Evolutionary conservation across 306 rosid species (phyloP), one percentile per base, ranked within the genome.

Genomic region (Gynostemma pentaphyllum): DNA sequence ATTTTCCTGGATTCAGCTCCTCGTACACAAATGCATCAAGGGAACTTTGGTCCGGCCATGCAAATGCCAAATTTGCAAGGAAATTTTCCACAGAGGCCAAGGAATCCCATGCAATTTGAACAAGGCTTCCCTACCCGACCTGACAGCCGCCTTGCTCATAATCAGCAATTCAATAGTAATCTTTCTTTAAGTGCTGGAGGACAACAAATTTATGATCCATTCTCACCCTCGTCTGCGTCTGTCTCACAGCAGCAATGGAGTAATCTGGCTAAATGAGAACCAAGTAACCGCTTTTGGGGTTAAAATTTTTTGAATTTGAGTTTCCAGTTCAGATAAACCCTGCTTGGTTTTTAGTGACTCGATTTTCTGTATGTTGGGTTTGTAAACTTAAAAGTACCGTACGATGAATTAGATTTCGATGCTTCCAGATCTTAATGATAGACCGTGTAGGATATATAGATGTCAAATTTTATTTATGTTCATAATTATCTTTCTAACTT

Each of bases 201-300:
- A 68, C 95, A 66, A 53, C 86, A 84, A 78, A 76, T 88, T 66
- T 92, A 92, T 67, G 99, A 92, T 80, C 99, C 95, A n/a, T 92
- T 92, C 76, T 79, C 95, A 6, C 96, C 95, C 24, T 81, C 94
- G 24, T 84, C 96, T n/a, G 64, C 78, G 40, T 59, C 61, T 18
- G 19, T 47, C 12, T 75, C 76, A 63, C 83, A 19, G 73, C 76
- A 56, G 54, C 80, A 37, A 59, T 80, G 70, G 69, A 80, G 68
- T 57, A 71, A 82, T 72, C 79, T 73, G 6, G 63, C 76, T 11
- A 55, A 73, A 53, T 68, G 64, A 67, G 12, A 13, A 42, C 50
- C 42, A 23, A 3, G 14, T 0, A 57, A 34, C 14, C 10, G 48
- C 22, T 34, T 24, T 32, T 5, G 19, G 48, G 36, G 46, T 57